A percentile compares a stretch with the other conserved stretches of the same genome.
These are phyloP conservation scores for Diplodia corticola DNA, from an alignment of 2,329 filamentous ascomycete species.

Conservation along the genomic window DNA sequence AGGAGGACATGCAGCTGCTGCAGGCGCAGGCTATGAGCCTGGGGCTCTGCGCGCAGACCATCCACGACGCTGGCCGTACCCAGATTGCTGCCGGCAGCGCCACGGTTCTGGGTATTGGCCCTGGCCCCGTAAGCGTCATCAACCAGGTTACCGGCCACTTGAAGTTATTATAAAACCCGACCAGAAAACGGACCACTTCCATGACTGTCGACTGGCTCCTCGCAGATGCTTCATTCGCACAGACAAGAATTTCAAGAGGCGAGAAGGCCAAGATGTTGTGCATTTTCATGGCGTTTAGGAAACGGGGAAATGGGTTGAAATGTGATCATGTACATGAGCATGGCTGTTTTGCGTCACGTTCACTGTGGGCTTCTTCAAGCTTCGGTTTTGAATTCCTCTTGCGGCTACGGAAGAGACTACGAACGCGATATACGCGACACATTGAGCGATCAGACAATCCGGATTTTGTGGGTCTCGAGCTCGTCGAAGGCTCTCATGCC, in stretches of 20 bases:
- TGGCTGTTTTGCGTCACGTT: not conserved
- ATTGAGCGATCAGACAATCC: not conserved
- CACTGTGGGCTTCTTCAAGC: not conserved
- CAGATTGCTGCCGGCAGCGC: slow-evolving; percentile 93
- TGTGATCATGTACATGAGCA: not conserved
- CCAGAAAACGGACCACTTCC: not conserved
- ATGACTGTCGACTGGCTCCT: not conserved
- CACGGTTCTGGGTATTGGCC: slow-evolving; percentile 77
- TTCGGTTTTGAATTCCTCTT: not conserved
- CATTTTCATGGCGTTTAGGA: not conserved
- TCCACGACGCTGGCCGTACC: slow-evolving; percentile 93
- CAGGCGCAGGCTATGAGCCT: slow-evolving; percentile 76
- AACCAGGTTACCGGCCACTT: slow-evolving; percentile 82
- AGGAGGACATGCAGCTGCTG: slow-evolving; percentile 75
- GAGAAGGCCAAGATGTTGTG: not conserved
- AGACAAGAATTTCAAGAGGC: not conserved
- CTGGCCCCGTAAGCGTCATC: slow-evolving; percentile 80
- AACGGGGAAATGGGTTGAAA: not conserved
- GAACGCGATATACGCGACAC: not conserved
- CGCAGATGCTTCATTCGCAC: not conserved
- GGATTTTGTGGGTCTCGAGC: not conserved
- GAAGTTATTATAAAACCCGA: slow-evolving; percentile 68
- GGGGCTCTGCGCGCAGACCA: slow-evolving; percentile 84
- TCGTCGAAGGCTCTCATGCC: not conserved
- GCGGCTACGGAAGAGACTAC: not conserved